These are phyloP conservation scores for Phaeosphaeriaceae sp. DNA, from an alignment of 2,329 filamentous ascomycete genomes.

Conservation along the genomic window DNA sequence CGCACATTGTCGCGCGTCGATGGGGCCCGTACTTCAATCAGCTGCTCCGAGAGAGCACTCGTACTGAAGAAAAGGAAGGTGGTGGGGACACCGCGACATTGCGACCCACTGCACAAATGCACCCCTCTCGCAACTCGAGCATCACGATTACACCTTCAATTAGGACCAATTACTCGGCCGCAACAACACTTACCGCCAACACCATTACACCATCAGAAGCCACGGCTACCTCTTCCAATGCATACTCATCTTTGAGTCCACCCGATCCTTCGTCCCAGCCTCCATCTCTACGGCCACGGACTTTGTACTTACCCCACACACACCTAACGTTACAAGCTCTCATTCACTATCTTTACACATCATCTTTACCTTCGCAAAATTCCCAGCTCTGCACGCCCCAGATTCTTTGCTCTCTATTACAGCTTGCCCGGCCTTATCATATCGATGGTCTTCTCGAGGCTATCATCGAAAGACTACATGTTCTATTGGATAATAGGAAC, in stretches of 20 bases:
- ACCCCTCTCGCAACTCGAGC: conserved; percentile 76
- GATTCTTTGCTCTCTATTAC: conserved; percentile 91
- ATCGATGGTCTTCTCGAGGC: conserved; percentile 92
- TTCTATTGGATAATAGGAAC: conserved; percentile 88
- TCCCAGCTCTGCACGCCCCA: conserved; percentile 89
- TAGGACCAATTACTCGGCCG: conserved; percentile 56
- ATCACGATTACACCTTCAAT: conserved; percentile 81
- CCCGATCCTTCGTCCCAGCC: conserved; percentile 62
- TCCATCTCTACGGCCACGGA: conserved; percentile 75
- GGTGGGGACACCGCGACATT: conserved; percentile 78
- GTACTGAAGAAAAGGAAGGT: conserved; percentile 62
- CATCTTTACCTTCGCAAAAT: conserved; percentile 76
- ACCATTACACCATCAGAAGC: conserved; percentile 46
- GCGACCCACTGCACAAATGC: conserved; percentile 63
- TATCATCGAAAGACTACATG: conserved; percentile 88
- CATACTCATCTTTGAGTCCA: conserved; percentile 54
- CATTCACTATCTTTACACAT: conserved; percentile 93
- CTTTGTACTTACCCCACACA: conserved; percentile 92
- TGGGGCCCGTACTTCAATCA: conserved; percentile 98
- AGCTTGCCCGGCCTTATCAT: conserved; percentile 91
- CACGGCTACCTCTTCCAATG: conserved; percentile 49
- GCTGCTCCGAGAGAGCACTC: conserved; percentile 79
- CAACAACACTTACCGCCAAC: conserved; percentile 52
- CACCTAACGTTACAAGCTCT: conserved; percentile 87
- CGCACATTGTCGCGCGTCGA: conserved; percentile 80